phyloP scores from a whole-genome alignment of 352 stramenopile genomes.

The Globisporangium cylindrosporum region DNA sequence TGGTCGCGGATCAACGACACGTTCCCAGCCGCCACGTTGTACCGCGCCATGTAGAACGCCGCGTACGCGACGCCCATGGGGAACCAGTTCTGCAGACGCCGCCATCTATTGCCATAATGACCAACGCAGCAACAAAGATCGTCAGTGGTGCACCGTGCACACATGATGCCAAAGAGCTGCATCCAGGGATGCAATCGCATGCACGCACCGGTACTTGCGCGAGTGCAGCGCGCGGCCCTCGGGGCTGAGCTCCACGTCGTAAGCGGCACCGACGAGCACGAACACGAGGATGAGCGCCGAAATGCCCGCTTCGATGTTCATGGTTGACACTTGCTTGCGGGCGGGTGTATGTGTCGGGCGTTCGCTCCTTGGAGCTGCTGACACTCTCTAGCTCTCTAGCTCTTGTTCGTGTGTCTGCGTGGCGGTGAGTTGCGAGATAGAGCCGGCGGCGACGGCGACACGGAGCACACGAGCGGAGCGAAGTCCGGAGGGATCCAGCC shows the following conservation, averaged over 20 bases:
- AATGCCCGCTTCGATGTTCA: conserved; percentile 46
- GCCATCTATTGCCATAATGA: conserved; percentile 30
- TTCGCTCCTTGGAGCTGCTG: background rate
- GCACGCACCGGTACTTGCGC: conserved; percentile 42
- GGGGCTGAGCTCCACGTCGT: conserved; percentile 62
- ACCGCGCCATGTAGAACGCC: conserved; percentile 78
- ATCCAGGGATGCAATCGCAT: no score
- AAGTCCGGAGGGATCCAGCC: background rate
- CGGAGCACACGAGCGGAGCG: background rate
- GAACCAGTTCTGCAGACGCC: conserved; percentile 72
- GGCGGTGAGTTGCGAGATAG: background rate
- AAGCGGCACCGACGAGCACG: conserved; percentile 46
- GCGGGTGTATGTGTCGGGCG: background rate
- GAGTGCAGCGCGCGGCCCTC: conserved; percentile 54
- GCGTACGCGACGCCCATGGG: conserved; percentile 72
- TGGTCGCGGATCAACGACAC: conserved; percentile 47
- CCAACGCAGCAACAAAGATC: no score
- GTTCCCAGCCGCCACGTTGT: conserved; percentile 72
- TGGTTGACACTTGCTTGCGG: conserved; percentile 5
- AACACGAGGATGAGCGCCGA: conserved; percentile 58
- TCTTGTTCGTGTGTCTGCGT: background rate
- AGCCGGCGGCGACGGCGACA: background rate
- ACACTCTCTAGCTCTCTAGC: no score
- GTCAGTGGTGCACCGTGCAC: background rate
- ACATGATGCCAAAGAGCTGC: no score